A percentile compares a stretch with the other conserved stretches of the same genome.
These are phyloP conservation scores for Eimeria maxima DNA, from an alignment of 169 alveolate genomes.

Conservation along the genomic window DNA sequence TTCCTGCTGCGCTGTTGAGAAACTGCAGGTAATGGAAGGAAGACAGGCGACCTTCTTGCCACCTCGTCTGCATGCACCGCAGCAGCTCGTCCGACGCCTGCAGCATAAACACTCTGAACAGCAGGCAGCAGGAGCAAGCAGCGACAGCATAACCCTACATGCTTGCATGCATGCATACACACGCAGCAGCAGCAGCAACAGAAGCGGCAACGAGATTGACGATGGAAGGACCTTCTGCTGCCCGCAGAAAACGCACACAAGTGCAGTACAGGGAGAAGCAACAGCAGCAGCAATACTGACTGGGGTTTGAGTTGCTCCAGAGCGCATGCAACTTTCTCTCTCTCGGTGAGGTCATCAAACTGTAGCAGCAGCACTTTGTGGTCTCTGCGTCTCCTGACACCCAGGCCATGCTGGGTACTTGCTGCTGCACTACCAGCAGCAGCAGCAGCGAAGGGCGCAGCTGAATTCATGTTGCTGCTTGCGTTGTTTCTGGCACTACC, in stretches of 20 bases:
- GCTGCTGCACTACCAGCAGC: slow-evolving; percentile 12
- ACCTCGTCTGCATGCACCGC: slow-evolving; percentile 70
- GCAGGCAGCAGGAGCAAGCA: slow-evolving; percentile 9
- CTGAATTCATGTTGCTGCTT: not conserved
- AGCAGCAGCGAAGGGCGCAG: not conserved
- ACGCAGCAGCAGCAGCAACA: not conserved
- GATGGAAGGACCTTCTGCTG: not conserved
- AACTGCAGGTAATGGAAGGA: slow-evolving; percentile 60
- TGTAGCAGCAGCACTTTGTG: slow-evolving; percentile 64
- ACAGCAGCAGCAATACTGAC: slow-evolving; percentile 6
- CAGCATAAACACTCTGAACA: slow-evolving; percentile 43
- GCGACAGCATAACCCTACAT: not conserved
- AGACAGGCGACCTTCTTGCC: slow-evolving; percentile 69
- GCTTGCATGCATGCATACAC: not conserved
- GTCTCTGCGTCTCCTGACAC: not conserved
- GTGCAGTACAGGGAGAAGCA: not conserved
- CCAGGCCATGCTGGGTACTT: slow-evolving; percentile 3
- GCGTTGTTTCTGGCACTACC: no score
- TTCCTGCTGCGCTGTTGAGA: slow-evolving; percentile 86
- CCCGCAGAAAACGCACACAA: not conserved
- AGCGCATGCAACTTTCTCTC: slow-evolving; percentile 74
- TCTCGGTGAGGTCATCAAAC: slow-evolving; percentile 32
- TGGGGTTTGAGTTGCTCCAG: slow-evolving; percentile 51
- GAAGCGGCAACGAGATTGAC: not conserved
- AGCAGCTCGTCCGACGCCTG: slow-evolving; percentile 64